These are phyloP conservation scores for Pythium brachiatum DNA, from an alignment of 352 stramenopile genomes.

Conservation along the genomic window DNA sequence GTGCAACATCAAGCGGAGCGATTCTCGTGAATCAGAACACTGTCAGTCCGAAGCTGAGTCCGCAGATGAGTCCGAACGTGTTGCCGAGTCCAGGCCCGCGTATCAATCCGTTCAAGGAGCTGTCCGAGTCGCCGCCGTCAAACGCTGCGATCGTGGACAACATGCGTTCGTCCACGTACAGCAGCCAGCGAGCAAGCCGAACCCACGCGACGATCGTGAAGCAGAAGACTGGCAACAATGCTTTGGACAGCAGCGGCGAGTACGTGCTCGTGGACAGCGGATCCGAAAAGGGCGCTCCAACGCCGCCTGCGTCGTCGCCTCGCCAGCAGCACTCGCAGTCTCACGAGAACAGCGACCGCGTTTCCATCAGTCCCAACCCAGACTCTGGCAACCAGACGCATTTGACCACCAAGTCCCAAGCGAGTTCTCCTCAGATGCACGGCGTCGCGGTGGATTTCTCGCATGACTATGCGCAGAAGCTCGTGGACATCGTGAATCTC, in stretches of 20 bases:
- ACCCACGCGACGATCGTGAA: constrained; percentile 13
- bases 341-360: not conserved
- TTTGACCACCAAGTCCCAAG: not conserved
- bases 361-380: not conserved
- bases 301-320: constrained; percentile 3
- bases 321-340: not conserved
- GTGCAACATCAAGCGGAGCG: constrained; percentile 47
- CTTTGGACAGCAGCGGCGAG: constrained; percentile 57
- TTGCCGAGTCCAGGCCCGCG: constrained; percentile 52
- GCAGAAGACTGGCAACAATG: constrained; percentile 18
- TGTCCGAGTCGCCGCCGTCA: constrained; percentile 39
- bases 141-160: constrained; percentile 12
- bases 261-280: constrained; percentile 64
- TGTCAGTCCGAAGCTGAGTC: constrained; percentile 56
- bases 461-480: constrained; percentile 48
- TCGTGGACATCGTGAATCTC: constrained; percentile 62
- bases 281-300: constrained; percentile 25
- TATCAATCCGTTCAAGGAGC: constrained; percentile 74
- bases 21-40: constrained; percentile 30
- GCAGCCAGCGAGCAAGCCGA: constrained; percentile 5
- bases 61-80: constrained; percentile 67
- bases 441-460: constrained; percentile 22
- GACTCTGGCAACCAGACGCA: not conserved
- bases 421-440: not conserved
- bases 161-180: not conserved